A percentile compares a stretch with the other conserved stretches of the same genome.
These are phyloP conservation scores for Cyclotella sp. DNA, from an alignment of 108 stramenopile genomes.

Conservation along the genomic window DNA sequence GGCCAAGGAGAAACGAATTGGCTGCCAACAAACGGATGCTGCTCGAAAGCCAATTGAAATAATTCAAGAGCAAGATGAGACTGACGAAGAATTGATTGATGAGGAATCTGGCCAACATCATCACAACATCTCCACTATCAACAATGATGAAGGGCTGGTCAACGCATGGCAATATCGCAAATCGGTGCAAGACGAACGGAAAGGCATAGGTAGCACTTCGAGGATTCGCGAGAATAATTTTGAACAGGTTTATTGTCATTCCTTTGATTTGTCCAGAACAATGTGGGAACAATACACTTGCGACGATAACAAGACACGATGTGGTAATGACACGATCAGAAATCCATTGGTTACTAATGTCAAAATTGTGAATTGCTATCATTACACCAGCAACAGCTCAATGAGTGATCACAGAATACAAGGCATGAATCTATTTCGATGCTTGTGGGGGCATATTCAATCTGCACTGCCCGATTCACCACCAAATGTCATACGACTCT, in stretches of 20 bases:
- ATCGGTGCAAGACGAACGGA: constrained; percentile 74
- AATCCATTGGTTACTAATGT: constrained; percentile 38
- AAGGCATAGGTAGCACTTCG: constrained; percentile 36
- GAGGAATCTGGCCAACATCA: background rate
- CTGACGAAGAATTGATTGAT: constrained; percentile 50
- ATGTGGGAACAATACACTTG: constrained; percentile 69
- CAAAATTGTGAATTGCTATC: constrained; percentile 36
- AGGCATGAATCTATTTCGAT: constrained; percentile 43
- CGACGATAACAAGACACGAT: background rate
- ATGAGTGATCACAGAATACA: constrained; percentile 16
- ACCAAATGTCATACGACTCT: constrained; percentile 64
- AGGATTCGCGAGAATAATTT: background rate
- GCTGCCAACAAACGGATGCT: background rate
- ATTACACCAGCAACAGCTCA: background rate
- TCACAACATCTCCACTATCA: constrained; percentile 11
- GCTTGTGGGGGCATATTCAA: constrained; percentile 49
- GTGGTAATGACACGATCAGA: background rate
- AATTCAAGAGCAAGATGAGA: constrained; percentile 47
- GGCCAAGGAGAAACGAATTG: constrained; percentile 16
- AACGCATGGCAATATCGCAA: constrained; percentile 90
- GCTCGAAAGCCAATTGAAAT: constrained; percentile 22
- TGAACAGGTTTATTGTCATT: constrained; percentile 70
- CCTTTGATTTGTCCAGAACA: constrained; percentile 74
- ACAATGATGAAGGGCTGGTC: constrained; percentile 65
- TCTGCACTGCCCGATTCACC: constrained; percentile 14